Conservation (phyloP, 345 rosid species). For the Eucalyptus sp. region DNA sequence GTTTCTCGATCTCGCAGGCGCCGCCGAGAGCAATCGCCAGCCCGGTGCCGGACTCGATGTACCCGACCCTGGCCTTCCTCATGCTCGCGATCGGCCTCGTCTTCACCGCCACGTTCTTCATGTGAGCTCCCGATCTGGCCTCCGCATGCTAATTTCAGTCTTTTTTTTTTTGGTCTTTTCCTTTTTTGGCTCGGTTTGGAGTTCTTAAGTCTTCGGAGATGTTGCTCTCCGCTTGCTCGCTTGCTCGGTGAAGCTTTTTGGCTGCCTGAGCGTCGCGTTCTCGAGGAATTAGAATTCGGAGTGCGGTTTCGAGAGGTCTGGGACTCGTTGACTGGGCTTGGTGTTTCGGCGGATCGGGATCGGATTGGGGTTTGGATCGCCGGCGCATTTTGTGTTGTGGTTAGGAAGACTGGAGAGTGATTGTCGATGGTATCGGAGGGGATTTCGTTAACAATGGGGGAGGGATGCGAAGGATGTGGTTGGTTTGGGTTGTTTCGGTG, state of each 20-base stretch:
- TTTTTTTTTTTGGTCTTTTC: not conserved
- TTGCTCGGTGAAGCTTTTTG: not conserved
- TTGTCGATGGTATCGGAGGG: not conserved
- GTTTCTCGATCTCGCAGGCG: slow-evolving; percentile 19
- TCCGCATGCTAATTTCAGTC: not conserved
- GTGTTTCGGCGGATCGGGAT: not conserved
- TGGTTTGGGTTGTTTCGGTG: not conserved
- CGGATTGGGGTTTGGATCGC: not conserved
- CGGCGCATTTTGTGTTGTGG: not conserved
- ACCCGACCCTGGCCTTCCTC: slow-evolving; percentile 48
- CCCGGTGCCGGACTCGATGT: slow-evolving; percentile 64
- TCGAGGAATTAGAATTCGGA: not conserved
- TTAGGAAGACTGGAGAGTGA: not conserved
- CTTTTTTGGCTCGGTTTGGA: not conserved
- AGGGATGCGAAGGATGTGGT: not conserved
- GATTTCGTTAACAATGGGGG: not conserved
- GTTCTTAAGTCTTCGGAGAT: not conserved
- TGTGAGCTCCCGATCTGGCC: slow-evolving; percentile 38
- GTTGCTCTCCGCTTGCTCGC: not conserved
- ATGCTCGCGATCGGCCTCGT: slow-evolving; percentile 66
- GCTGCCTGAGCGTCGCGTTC: not conserved
- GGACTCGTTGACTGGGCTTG: not conserved
- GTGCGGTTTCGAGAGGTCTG: not conserved
- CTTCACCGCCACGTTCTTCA: slow-evolving; percentile 75
- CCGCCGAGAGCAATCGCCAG: slow-evolving; percentile 59